A percentile compares a stretch with the other conserved stretches of the same genome.
These are phyloP conservation scores for Septoria linicola DNA, from an alignment of 2,329 filamentous ascomycete genomes.

Conservation along the genomic window DNA sequence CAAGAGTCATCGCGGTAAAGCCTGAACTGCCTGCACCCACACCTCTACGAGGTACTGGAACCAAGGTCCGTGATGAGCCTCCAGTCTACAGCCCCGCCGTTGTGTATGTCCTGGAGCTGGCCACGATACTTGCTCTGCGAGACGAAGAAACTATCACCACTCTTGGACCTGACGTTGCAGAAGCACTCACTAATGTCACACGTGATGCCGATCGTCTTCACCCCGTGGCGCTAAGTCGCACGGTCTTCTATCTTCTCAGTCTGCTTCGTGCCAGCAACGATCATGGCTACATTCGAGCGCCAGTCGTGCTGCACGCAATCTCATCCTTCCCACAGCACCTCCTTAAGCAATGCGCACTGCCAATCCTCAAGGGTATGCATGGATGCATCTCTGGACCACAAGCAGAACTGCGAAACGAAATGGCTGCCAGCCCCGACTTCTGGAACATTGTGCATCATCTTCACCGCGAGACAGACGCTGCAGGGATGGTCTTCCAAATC, in stretches of 20 bases:
- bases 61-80: conserved; percentile 55
- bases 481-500: conserved; percentile 80
- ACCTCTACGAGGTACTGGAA: conserved; percentile 58
- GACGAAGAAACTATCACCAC: conserved; percentile 69
- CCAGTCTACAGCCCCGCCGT: conserved; percentile 79
- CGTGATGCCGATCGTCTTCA: conserved; percentile 78
- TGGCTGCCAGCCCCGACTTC: conserved; percentile 95
- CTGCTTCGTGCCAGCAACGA: conserved; percentile 84
- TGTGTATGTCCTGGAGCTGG: conserved; percentile 88
- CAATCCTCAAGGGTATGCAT: conserved; percentile 75
- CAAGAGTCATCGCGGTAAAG: conserved; percentile 84
- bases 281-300: conserved; percentile 85
- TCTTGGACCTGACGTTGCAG: conserved; percentile 76
- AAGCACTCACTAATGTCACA: conserved; percentile 76
- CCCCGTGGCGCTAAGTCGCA: conserved; percentile 76
- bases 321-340: conserved; percentile 79
- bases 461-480: conserved; percentile 60
- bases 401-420: conserved; percentile 78
- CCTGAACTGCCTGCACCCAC: conserved; percentile 69
- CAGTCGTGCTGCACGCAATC: conserved; percentile 86
- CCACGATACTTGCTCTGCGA: conserved; percentile 75
- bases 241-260: conserved; percentile 81
- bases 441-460: conserved; percentile 85
- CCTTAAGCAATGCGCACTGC: conserved; percentile 70
- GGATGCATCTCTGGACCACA: conserved; percentile 72